Evolutionary conservation across 2,329 filamentous ascomycete genomes (phyloP), one percentile per base, ranked within the genome.

Genomic region (Trichoderma koningiopsis): DNA sequence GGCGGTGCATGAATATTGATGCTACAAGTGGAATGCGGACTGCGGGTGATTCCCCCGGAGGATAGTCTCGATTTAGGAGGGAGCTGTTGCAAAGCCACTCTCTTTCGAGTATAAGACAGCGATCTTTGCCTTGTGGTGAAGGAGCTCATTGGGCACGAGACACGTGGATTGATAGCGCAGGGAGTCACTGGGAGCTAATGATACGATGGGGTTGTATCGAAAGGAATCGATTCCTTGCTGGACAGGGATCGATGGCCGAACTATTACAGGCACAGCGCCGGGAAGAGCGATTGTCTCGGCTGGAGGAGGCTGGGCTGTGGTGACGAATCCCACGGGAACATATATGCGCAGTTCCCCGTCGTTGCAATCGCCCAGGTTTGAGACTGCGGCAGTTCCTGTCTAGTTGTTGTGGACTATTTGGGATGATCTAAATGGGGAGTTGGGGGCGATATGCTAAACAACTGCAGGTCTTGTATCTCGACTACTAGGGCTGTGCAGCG

Each of bases 141-240:
- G 6, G 24, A 43, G 22, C 29, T 16, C 62, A 65, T 65, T 56
- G 49, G 62, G 19, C n/a, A 60, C 19, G 61, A 35, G 19, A 22
- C 53, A 49, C 31, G 40, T 10, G 47, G 49, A 33, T 40, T 19
- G 59, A 37, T 14, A 35, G 13, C n/a, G 35, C 62, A 55, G 19
- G 35, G 43, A 29, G n/a, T 16, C n/a, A 53, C 40, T n/a, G 49
- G 14, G 27, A 40, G 53, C 37, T 35, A 35, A 22, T 10, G 62
- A 29, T 55, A 27, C 6, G 24, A 47, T 31, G 27, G 59, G 61
- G 62, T 56, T 27, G 62, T 22, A 65, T 56, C 55, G 62, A 43
- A 56, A 65, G 62, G 62, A 65, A 56, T 57, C 33, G 11, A 10
- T 65, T 56, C 62, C 62, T 27, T 65, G 52, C 5, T 47, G 24